phyloP scores from a whole-genome alignment of 108 stramenopile species.

The Nannochloropsis oceanica region DNA sequence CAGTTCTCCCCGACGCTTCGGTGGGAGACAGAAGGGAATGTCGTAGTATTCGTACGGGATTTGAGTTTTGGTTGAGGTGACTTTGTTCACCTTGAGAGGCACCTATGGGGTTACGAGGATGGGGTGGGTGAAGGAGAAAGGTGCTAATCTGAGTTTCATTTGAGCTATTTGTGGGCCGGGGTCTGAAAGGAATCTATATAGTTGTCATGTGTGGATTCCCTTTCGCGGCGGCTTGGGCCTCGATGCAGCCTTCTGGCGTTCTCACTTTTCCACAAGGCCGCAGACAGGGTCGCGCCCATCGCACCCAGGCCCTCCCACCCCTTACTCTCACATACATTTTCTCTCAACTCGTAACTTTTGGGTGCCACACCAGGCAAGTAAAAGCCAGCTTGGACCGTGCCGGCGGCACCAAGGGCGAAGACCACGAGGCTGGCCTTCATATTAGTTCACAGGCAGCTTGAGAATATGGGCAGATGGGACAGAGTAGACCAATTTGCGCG shows the following conservation, averaged over 20 bases:
- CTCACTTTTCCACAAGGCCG: background rate
- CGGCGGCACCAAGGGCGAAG: background rate
- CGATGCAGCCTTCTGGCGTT: too few relatives aligned
- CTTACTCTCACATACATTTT: background rate
- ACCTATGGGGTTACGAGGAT: conserved; percentile 16
- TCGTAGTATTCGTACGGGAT: conserved; percentile 88
- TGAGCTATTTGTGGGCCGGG: background rate
- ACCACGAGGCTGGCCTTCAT: background rate
- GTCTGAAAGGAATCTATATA: too few relatives aligned
- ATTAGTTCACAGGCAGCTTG: background rate
- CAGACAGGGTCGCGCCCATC: background rate
- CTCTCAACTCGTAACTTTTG: conserved; percentile 1
- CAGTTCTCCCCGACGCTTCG: background rate
- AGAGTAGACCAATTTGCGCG: too few relatives aligned
- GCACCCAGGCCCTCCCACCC: background rate
- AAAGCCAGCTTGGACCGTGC: conserved; percentile 1
- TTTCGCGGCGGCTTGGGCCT: too few relatives aligned
- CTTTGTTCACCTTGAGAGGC: conserved; percentile 37
- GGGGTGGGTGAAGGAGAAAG: background rate
- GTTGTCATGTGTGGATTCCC: too few relatives aligned
- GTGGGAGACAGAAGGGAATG: conserved; percentile 80
- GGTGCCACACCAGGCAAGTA: conserved; percentile 24
- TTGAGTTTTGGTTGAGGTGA: conserved; percentile 55
- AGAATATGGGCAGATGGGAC: background rate
- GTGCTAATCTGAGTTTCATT: background rate